A percentile compares a stretch with the other conserved stretches of the same genome.
phyloP scores from a whole-genome alignment of 306 rosid genomes.

The Vigna angularis region DNA sequence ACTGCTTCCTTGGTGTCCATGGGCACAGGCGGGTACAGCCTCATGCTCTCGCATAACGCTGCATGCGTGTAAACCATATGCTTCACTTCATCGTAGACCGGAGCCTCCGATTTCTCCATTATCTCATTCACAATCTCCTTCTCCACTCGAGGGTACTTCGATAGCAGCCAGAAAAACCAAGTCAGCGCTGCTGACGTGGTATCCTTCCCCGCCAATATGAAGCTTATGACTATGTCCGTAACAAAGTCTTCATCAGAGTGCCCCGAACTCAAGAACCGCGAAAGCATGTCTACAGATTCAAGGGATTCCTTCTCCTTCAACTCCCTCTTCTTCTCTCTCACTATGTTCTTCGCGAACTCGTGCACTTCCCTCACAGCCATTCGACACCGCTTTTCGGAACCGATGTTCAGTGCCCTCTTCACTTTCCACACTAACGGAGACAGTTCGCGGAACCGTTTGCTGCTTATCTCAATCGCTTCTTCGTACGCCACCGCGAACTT shows the following conservation, averaged over 20 bases:
- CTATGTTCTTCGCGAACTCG: constrained; percentile 50
- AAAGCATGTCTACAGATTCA: constrained; percentile 60
- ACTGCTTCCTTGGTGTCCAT: constrained; percentile 54
- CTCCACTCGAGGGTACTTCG: constrained; percentile 59
- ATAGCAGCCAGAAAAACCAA: constrained; percentile 76
- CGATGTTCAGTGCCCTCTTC: constrained; percentile 51
- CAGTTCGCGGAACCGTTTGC: constrained; percentile 41
- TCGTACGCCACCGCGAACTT: constrained; percentile 66
- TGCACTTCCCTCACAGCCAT: constrained; percentile 51
- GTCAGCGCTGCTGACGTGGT: constrained; percentile 70
- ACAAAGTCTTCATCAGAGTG: constrained; percentile 63
- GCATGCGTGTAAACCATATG: constrained; percentile 81
- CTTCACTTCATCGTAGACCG: constrained; percentile 59
- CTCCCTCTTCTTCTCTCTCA: constrained; percentile 61
- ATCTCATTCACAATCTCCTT: constrained; percentile 56
- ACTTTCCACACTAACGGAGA: constrained; percentile 57
- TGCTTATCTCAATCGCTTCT: constrained; percentile 47
- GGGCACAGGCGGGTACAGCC: constrained; percentile 79
- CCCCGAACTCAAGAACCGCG: constrained; percentile 59
- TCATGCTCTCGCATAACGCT: constrained; percentile 80
- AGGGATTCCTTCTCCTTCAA: constrained; percentile 39
- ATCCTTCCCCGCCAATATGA: constrained; percentile 71
- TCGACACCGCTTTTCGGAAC: constrained; percentile 57
- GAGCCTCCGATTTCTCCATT: constrained; percentile 12
- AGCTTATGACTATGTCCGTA: constrained; percentile 72